These are phyloP conservation scores for Barbatosphaeria neglecta DNA, from an alignment of 495 filamentous ascomycete genomes.

Conservation along the genomic window DNA sequence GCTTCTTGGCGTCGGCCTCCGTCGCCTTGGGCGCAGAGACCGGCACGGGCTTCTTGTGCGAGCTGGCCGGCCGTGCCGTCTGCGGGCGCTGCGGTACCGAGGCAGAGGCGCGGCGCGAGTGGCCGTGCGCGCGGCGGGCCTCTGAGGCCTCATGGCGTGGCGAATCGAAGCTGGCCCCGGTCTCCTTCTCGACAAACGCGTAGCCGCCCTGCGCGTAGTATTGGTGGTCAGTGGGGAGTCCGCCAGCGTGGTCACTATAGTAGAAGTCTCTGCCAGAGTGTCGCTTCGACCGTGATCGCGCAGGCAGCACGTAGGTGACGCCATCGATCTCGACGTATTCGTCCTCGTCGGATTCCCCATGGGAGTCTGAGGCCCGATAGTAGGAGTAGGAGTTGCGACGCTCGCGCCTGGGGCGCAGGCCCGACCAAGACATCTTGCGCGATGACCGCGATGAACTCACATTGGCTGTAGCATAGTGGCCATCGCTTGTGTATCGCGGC, in stretches of 20 bases:
- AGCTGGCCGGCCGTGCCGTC: slow-evolving; percentile 27
- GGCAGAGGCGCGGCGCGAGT: slow-evolving; percentile 31
- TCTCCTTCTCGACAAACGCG: slow-evolving; percentile 24
- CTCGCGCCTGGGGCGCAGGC: slow-evolving; percentile 30
- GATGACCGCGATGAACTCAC: slow-evolving; percentile 35
- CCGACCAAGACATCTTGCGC: slow-evolving; percentile 40
- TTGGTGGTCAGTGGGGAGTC: slow-evolving; percentile 45
- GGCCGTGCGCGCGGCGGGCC: slow-evolving; percentile 27
- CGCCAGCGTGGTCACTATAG: slow-evolving; percentile 30
- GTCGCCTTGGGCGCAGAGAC: slow-evolving; percentile 54
- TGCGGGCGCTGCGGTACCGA: slow-evolving; percentile 29
- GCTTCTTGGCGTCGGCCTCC: slow-evolving; percentile 68
- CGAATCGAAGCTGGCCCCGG: slow-evolving; percentile 26
- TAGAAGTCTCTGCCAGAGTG: slow-evolving; percentile 18
- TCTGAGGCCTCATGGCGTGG: slow-evolving; percentile 27
- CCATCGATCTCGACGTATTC: slow-evolving; percentile 43
- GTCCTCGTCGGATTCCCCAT: slow-evolving; percentile 52
- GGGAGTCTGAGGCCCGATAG: slow-evolving; percentile 37
- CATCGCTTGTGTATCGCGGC: slow-evolving; percentile 41
- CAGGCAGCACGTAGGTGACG: slow-evolving; percentile 32
- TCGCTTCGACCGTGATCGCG: slow-evolving; percentile 28
- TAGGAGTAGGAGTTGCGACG: slow-evolving; percentile 39
- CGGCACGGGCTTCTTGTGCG: slow-evolving; percentile 20
- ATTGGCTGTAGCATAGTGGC: slow-evolving; percentile 45
- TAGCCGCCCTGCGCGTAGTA: slow-evolving; percentile 39